Evolutionary conservation across 2,329 filamentous ascomycete species (phyloP), one percentile per base, ranked within the genome.

Genomic region (Dactylellina leptospora): DNA sequence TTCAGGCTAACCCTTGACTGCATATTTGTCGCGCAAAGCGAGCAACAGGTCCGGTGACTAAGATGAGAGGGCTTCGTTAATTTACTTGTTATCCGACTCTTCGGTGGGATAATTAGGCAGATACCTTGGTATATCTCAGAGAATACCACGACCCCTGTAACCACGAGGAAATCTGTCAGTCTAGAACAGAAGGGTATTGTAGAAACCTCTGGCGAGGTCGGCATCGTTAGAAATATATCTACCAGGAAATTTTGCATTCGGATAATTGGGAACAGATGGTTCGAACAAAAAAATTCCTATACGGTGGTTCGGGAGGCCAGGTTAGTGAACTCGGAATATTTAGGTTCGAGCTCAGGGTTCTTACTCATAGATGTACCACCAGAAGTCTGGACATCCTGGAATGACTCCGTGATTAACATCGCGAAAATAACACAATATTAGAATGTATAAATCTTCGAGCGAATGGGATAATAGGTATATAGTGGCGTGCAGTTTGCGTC

Each of bases 121-220:
- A n/a, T 27, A 92, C 92, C 92, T 87, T 97, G 93, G 78, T 97
- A 97, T 77, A 97, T 97, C 81, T 97, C 93, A 76, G 89, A 93
- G 79, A 96, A 97, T 63, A 97, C 84, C 11, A 91, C 89, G 3
- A 97, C 90, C 9, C 66, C 66, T 71, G 13, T 9, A 11, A 48
- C 40, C 11, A 30, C 10, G 13, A 1, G 3, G 36, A 40, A 40
- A 11, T 16, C 18, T 40, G 10, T 40, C 3, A 40, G 36, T 40
- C 5, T 40, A n/a, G n/a, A n/a, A n/a, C n/a, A n/a, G n/a, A n/a
- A n/a, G n/a, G n/a, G n/a, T n/a, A n/a, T n/a, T n/a, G n/a, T n/a
- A n/a, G n/a, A n/a, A n/a, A n/a, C n/a, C n/a, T n/a, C n/a, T n/a
- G n/a, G n/a, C n/a, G n/a, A n/a, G n/a, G n/a, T n/a, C n/a, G n/a